Evolutionary conservation across 352 stramenopile genomes (phyloP).

Genomic region (Aphanomyces stellatus): DNA sequence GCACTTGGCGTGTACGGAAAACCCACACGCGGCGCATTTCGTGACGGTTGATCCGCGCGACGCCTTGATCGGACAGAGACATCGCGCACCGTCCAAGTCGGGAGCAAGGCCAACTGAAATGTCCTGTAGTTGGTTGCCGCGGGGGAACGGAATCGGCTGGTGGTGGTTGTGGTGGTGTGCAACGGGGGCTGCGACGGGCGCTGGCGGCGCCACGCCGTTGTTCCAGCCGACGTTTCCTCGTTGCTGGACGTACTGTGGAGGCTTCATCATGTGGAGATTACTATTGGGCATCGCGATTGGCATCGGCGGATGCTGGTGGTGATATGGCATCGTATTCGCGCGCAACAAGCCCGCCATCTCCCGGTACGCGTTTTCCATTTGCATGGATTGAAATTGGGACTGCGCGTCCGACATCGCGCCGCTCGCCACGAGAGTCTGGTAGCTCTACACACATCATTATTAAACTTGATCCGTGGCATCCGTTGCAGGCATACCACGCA

Average conservation of each 20-base stretch:
- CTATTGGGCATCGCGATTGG: no score
- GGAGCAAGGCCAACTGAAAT: constrained; percentile 9
- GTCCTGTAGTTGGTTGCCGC: neutral
- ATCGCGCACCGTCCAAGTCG: constrained; percentile 39
- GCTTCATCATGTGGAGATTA: no score
- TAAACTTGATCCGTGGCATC: no score
- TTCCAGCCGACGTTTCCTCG: no score
- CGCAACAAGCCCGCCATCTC: neutral
- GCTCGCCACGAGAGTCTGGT: no score
- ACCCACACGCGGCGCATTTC: constrained; percentile 38
- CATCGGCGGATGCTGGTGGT: neutral
- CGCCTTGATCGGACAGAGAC: constrained; percentile 36
- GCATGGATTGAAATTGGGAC: neutral
- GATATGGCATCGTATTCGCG: neutral
- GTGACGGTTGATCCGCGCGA: constrained; percentile 31
- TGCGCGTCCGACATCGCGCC: constrained; percentile 5
- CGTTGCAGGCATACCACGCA: constrained; percentile 53
- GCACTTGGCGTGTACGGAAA: constrained; percentile 70
- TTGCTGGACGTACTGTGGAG: no score
- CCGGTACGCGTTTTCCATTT: constrained; percentile 2
- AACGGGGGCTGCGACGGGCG: neutral
- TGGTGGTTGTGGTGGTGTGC: neutral
- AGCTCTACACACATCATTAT: no score
- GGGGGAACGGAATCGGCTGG: constrained; percentile 12
- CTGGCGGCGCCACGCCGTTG: no score